Evolutionary conservation across 78 protist species (phyloP), one percentile per base, ranked within the genome.

Genomic region (Polysphondylium violaceum): DNA sequence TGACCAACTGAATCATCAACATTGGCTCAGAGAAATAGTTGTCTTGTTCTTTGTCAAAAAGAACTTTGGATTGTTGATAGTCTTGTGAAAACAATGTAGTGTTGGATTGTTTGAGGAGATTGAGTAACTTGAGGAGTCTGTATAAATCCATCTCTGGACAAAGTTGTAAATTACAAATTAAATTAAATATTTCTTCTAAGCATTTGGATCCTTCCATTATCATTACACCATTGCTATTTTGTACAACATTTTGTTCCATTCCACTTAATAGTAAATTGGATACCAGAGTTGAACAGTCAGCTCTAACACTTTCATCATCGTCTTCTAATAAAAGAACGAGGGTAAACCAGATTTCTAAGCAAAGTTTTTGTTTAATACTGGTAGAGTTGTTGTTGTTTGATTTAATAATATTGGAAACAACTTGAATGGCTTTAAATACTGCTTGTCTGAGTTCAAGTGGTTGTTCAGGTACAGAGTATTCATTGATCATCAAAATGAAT

Each of bases 21-120:
- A 75, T n/a, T 55, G 40, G 27, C 17, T 88, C 94, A 40, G 56
- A 29, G 19, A 60, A 88, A 29, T 88, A 78, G 17, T 88, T 88
- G 38, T 88, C 94, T 40, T 88, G 59, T 65, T 88, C 94, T n/a
- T 88, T 88, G 21, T 88, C 94, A 40, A 88, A 88, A 17, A 88
- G 33, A 35, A 59, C 81, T 41, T 38, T 76, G 6, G 76, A 56
- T 25, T 67, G 69, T 65, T 76, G 64, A 55, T 76, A 88, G n/a
- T 69, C 87, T 23, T 31, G 19, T 25, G 63, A 21, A 23, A 63
- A 76, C 14, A 83, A 69, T 0, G 27, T 64, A 55, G 4, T 40
- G 7, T 36, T 14, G n/a, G 33, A n/a, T 21, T 38, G n/a, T 38
- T 65, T 65, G 19, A 65, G 40, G 2, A 65, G 17, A 29, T 65